Percentiles rank a stretch among this genome's conserved stretches.
These are phyloP conservation scores for Amanita pallidorosea DNA, from an alignment of 768 basidiomycete genomes.

Conservation along the genomic window DNA sequence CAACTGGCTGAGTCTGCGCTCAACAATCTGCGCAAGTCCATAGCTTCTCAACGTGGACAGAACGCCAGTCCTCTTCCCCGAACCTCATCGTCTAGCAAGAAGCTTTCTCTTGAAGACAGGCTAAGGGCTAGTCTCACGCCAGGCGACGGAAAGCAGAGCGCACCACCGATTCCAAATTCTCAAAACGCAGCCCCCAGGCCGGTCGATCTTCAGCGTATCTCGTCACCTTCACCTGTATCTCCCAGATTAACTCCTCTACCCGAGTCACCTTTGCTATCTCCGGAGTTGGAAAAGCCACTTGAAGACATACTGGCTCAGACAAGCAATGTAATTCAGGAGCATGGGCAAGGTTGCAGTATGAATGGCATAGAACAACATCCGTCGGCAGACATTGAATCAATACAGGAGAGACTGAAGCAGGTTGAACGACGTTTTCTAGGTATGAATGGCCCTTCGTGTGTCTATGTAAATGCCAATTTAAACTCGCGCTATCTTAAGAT, in stretches of 20 bases:
- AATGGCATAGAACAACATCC: background rate
- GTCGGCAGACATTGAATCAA: constrained; percentile 34
- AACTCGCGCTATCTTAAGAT: constrained; percentile 31
- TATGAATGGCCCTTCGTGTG: constrained; percentile 14
- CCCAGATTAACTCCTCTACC: constrained; percentile 34
- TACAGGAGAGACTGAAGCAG: constrained; percentile 57
- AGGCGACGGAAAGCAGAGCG: constrained; percentile 2
- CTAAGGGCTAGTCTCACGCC: constrained; percentile 6
- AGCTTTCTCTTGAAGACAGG: constrained; percentile 6
- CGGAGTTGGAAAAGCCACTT: constrained; percentile 6
- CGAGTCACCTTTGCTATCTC: constrained; percentile 22
- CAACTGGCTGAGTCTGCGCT: constrained; percentile 13
- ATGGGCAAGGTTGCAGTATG: background rate
- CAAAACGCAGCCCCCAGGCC: background rate
- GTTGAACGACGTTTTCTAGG: constrained; percentile 75
- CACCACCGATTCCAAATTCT: background rate
- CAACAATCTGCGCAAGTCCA: constrained; percentile 49
- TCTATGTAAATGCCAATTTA: background rate
- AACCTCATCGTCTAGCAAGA: constrained; percentile 8
- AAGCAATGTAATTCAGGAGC: background rate
- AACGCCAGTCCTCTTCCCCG: constrained; percentile 23
- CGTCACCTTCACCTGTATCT: constrained; percentile 12
- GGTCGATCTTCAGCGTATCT: background rate
- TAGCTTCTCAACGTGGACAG: constrained; percentile 37
- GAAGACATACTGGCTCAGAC: background rate